phyloP scores from a whole-genome alignment of 2,329 filamentous ascomycete genomes.

The Pyrenophora seminiperda region DNA sequence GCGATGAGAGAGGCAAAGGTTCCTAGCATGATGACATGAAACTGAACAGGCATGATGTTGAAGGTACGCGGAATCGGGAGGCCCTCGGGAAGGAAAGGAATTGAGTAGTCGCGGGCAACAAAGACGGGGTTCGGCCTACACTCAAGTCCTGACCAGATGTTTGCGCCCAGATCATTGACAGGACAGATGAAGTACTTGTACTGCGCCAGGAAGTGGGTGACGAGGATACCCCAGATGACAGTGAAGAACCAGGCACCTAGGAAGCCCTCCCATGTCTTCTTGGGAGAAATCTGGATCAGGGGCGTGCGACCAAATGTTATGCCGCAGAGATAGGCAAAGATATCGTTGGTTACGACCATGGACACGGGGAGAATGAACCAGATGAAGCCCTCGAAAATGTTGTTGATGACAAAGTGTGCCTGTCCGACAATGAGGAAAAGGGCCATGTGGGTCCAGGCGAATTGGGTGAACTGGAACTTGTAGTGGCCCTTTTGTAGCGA shows the following conservation, averaged over 20 bases:
- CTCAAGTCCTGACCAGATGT: constrained; percentile 85
- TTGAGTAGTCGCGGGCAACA: constrained; percentile 72
- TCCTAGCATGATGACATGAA: constrained; percentile 87
- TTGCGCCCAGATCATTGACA: constrained; percentile 93
- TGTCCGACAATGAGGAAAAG: constrained; percentile 97
- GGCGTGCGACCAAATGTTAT: constrained; percentile 97
- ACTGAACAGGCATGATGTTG: constrained; percentile 84
- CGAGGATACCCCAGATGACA: constrained; percentile 77
- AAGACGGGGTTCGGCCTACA: constrained; percentile 94
- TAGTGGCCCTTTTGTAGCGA: constrained; percentile 95
- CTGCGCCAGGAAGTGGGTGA: constrained; percentile 83
- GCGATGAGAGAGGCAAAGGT: constrained; percentile 96
- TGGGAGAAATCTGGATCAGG: constrained; percentile 95
- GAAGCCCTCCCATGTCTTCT: constrained; percentile 99
- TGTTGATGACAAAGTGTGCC: constrained; percentile 99
- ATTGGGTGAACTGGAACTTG: constrained; percentile 98
- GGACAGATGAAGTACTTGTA: constrained; percentile 99
- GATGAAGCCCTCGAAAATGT: constrained; percentile 98
- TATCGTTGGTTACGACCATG: constrained; percentile 97
- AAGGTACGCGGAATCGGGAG: constrained; percentile 71
- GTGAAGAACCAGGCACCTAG: constrained; percentile 97
- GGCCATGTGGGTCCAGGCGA: constrained; percentile 99
- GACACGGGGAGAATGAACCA: constrained; percentile 98
- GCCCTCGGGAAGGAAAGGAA: constrained; percentile 57
- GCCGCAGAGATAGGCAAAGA: constrained; percentile 96